Evolutionary conservation across 2,329 filamentous ascomycete genomes (phyloP).

Genomic region (Verticillium longisporum): DNA sequence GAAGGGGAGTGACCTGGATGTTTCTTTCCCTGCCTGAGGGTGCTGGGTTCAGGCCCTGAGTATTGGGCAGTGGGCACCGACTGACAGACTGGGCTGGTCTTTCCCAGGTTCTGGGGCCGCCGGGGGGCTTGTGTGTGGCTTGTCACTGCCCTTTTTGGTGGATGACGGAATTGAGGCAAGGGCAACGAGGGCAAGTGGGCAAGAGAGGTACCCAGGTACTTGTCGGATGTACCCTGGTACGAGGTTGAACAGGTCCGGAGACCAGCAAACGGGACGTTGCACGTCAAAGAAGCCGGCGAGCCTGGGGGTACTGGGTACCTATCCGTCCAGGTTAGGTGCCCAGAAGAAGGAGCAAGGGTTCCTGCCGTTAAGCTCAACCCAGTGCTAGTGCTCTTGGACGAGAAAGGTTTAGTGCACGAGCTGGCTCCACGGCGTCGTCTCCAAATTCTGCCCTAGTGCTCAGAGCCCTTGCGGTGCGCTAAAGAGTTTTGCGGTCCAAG

Average conservation of each 20-base stretch:
- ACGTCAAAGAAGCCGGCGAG: too few species aligned
- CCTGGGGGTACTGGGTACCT: neutral
- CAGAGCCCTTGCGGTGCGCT: neutral
- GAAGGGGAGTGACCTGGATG: neutral
- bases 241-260: neutral
- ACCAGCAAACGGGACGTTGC: too few species aligned
- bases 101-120: neutral
- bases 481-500: neutral
- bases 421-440: neutral
- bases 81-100: neutral
- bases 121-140: neutral
- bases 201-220: neutral
- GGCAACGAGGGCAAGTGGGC: neutral
- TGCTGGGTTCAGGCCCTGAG: neutral
- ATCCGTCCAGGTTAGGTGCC: neutral
- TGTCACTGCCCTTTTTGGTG: neutral
- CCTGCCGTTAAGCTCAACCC: neutral
- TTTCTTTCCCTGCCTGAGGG: neutral
- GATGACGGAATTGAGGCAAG: neutral
- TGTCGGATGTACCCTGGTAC: neutral
- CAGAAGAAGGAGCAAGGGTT: neutral
- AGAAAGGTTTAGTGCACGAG: neutral
- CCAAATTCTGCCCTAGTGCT: neutral
- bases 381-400: neutral
- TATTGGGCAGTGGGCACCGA: neutral